A percentile compares a stretch with the other conserved stretches of the same genome.
phyloP scores from a whole-genome alignment of 805 yeast species.

The Maudiozyma pseudohumilis region DNA sequence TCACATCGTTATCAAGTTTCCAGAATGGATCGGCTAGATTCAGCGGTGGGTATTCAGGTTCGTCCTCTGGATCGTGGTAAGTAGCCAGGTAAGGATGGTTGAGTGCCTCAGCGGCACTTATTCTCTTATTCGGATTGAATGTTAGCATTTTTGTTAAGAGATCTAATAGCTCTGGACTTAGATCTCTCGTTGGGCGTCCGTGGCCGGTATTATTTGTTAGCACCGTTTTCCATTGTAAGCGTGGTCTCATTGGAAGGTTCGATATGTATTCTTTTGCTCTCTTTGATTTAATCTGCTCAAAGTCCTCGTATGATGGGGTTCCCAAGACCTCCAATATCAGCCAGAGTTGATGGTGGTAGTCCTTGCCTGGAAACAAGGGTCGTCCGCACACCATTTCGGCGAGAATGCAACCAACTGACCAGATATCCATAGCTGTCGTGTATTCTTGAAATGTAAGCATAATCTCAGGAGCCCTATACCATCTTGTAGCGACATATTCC shows the following conservation, averaged over 20 bases:
- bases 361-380: slow-evolving; percentile 69
- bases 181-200: background rate
- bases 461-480: slow-evolving; percentile 81
- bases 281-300: slow-evolving; percentile 60
- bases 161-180: slow-evolving; percentile 45
- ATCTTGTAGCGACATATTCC: slow-evolving; percentile 75
- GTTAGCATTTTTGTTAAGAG: slow-evolving; percentile 58
- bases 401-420: slow-evolving; percentile 74
- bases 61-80: slow-evolving; percentile 67
- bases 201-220: slow-evolving; percentile 11
- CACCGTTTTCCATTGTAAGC: slow-evolving; percentile 35
- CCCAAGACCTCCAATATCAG: slow-evolving; percentile 62
- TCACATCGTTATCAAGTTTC: slow-evolving; percentile 33
- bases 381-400: slow-evolving; percentile 56
- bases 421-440: slow-evolving; percentile 66
- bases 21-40: slow-evolving; percentile 32
- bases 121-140: slow-evolving; percentile 65
- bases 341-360: slow-evolving; percentile 58
- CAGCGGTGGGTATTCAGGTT: slow-evolving; percentile 39
- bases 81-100: slow-evolving; percentile 60
- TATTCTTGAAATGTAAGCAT: slow-evolving; percentile 67
- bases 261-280: slow-evolving; percentile 71
- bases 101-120: slow-evolving; percentile 65
- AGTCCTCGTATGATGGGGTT: slow-evolving; percentile 64
- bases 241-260: slow-evolving; percentile 52